Percentiles rank a stretch among this genome's conserved stretches.
phyloP scores from a whole-genome alignment of 139 green algal genomes.

The Chlorella sp. region DNA sequence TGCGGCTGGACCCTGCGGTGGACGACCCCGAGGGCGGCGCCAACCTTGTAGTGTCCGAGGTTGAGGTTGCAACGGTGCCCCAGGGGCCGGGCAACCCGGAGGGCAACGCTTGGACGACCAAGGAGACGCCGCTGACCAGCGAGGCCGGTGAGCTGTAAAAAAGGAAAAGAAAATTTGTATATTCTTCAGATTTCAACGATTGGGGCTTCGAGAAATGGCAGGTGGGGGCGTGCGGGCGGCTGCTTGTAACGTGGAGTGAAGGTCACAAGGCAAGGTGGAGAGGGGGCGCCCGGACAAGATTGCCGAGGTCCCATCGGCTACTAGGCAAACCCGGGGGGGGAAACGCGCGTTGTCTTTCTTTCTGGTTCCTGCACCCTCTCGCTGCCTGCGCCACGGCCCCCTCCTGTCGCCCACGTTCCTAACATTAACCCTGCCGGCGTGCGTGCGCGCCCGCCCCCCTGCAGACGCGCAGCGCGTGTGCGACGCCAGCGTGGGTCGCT shows the following conservation, averaged over 20 bases:
- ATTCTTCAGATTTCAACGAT: too few species aligned
- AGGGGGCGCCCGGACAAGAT: too few species aligned
- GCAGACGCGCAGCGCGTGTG: slow-evolving; percentile 51
- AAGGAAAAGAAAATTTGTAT: too few species aligned
- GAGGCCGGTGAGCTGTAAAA: background rate
- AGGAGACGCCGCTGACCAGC: slow-evolving; percentile 61
- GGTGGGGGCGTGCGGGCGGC: background rate
- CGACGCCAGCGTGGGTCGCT: slow-evolving; percentile 52
- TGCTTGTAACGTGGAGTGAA: too few species aligned
- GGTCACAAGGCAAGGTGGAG: too few species aligned
- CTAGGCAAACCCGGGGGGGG: too few species aligned
- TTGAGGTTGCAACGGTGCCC: slow-evolving; percentile 13
- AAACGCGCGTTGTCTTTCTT: background rate
- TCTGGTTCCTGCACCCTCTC: too few species aligned
- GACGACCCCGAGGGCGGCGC: slow-evolving; percentile 74
- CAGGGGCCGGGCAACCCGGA: background rate
- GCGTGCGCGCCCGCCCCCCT: background rate
- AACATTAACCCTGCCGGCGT: too few species aligned
- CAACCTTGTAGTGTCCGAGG: slow-evolving; percentile 64
- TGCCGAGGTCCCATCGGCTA: too few species aligned
- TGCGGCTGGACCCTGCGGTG: slow-evolving; percentile 79
- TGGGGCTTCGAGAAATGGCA: too few species aligned
- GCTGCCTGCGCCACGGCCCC: background rate
- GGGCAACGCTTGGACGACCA: slow-evolving; percentile 70
- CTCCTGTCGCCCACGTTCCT: too few species aligned